Base-by-base conservation (phyloP, 257 asterid genomes). In the Solanum stenotomum region DNA sequence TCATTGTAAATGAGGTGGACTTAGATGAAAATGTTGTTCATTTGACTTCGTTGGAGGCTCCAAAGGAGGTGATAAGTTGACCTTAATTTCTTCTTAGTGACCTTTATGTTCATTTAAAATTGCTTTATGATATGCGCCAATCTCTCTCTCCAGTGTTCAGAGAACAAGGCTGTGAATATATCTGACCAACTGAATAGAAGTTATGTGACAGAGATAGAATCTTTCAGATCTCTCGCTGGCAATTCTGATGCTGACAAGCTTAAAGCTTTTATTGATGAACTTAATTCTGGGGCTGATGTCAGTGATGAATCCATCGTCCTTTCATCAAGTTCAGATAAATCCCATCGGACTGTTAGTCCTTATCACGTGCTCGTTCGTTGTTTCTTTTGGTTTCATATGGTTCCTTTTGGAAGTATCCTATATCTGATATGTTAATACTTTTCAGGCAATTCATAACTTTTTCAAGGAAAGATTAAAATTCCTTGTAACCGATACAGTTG, bases 1-100 rank as follows among this genome's bases (percentile, higher is more conserved):
- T 97, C 86, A 96, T 97, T 83, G 99, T 97, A 68, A 97, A 97
- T 86, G 99, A 97, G 93, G 99, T 97, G 79, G 98, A 89, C 90
- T 89, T 95, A 92, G 98, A 93, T 89, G 99, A 98, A 67, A 93
- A 91, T 84, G 94, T 95, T 89, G 98, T 94, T 86, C 98, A 92
- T 86, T 91, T 97, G 89, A 97, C 96, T 70, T 91, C 94, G 25
- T 87, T 96, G 91, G 98, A 93, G 72, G 92, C 93, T 90, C 96
- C 98, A 71, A 68, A 85, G 42, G 98, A 97, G 98, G 98, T 96
- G 78, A 40, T 88, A 89, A 49, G 49, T 70, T 90, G 42, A 25
- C 84, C 81, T 67, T 33, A 40, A 49, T 86, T 61, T 46, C 34
- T 23, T 72, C 71, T n/a, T 14, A 34, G 52, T 49, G 25, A 49